Percentiles rank a stretch among this genome's conserved stretches.
These are phyloP conservation scores for Cyclaneusma minus DNA, from an alignment of 2,329 filamentous ascomycete species.

Conservation along the genomic window DNA sequence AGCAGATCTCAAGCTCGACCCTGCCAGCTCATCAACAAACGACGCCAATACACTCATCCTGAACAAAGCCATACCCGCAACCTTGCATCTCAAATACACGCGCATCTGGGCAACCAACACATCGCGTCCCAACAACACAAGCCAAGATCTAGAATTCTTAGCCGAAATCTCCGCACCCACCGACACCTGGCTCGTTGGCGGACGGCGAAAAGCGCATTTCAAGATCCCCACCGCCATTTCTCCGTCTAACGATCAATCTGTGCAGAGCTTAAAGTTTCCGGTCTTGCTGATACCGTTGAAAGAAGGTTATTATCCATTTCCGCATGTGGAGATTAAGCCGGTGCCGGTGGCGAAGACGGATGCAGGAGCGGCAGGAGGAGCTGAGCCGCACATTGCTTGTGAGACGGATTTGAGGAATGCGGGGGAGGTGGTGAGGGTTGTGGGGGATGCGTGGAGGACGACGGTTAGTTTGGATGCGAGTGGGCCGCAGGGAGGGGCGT, in stretches of 20 bases:
- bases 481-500: slow-evolving; percentile 46
- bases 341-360: slow-evolving; percentile 22
- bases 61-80: slow-evolving; percentile 50
- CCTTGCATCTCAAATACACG: slow-evolving; percentile 46
- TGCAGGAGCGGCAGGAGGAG: slow-evolving; percentile 9
- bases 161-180: slow-evolving; percentile 65
- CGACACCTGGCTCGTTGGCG: slow-evolving; percentile 76
- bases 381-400: slow-evolving; percentile 28
- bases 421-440: slow-evolving; percentile 61
- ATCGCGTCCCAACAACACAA: slow-evolving; percentile 13
- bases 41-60: slow-evolving; percentile 29
- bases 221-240: slow-evolving; percentile 32
- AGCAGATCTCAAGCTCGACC: slow-evolving; percentile 44
- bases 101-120: slow-evolving; percentile 41
- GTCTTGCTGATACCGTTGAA: slow-evolving; percentile 69
- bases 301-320: slow-evolving; percentile 63
- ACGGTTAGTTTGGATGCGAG: slow-evolving; percentile 59
- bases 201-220: slow-evolving; percentile 66
- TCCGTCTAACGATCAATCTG: slow-evolving; percentile 29
- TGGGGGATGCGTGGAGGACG: slow-evolving; percentile 53
- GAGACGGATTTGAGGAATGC: slow-evolving; percentile 72
- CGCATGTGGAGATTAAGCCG: slow-evolving; percentile 62
- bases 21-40: slow-evolving; percentile 18
- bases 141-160: slow-evolving; percentile 52
- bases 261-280: slow-evolving; percentile 36